Evolutionary conservation across 2,329 filamentous ascomycete genomes (phyloP), one percentile per base, ranked within the genome.

Genomic region (Fusarium begoniae): DNA sequence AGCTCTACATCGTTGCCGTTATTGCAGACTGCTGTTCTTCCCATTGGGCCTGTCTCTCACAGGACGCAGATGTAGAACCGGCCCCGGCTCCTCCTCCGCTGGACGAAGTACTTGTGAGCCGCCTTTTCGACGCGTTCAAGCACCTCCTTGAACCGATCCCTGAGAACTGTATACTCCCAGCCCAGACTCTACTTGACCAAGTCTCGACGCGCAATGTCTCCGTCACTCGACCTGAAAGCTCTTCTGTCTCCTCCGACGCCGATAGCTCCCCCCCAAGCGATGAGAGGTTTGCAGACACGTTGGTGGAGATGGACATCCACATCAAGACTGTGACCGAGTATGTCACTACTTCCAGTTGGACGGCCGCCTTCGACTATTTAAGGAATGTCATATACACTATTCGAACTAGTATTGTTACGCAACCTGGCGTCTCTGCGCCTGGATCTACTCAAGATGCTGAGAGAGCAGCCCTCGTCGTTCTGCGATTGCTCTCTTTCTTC

Each of bases 1-100:
- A 93, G 79, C 83, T 90, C 54, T 92, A 91, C 75, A 83, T 92
- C n/a, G 81, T 92, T 56, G 86, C 88, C 54, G 83, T 93, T 47
- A 85, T 90, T 41, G 89, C 90, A 78, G 90, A 92, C 77, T 93
- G 91, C 78, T 92, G 90, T 75, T 86, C 87, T 57, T 87, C 87
- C 60, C 87, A 91, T 78, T 92, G 90, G 90, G 82, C 86, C 35
- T 81, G 83, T 44, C 78, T 87, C 48, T 82, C 84, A 63, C 77
- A 67, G 38, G 72, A 77, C 28, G 64, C 64, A 44, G 69, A 78
- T 75, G 38, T 54, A 26, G 72, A 75, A 26, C 69, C 67, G 30
- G 38, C 53, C 35, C 72, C 69, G 18, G 54, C 59, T 8, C 85
- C 84, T 20, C 80, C 84, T 37, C 77, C 83, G 3, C 80, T 92